These are phyloP conservation scores for Verticillium nubilum DNA, from an alignment of 2,329 filamentous ascomycete species.

Conservation along the genomic window DNA sequence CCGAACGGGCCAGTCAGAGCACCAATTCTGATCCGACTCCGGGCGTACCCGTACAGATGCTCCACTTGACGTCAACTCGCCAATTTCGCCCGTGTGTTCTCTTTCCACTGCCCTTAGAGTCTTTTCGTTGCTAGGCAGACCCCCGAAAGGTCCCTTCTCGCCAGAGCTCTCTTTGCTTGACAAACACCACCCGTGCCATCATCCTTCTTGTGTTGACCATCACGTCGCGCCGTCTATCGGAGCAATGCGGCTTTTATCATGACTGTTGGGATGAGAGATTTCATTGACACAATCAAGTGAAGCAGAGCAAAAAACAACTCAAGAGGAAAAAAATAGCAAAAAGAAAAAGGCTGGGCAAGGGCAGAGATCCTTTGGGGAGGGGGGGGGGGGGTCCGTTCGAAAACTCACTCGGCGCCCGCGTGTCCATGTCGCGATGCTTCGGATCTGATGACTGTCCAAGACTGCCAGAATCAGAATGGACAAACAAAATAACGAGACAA, in stretches of 20 bases:
- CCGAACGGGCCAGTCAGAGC: not conserved
- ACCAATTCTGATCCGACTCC: not conserved
- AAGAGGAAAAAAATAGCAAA: not conserved
- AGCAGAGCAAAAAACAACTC: not conserved
- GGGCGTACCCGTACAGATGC: not conserved
- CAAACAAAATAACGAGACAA: not conserved
- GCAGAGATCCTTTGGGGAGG: not conserved
- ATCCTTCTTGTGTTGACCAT: not conserved
- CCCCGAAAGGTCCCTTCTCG: not conserved
- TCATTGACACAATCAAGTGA: not conserved
- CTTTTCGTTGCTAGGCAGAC: not conserved
- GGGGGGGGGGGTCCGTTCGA: not conserved
- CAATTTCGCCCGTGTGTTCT: not conserved
- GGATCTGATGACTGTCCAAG: not conserved
- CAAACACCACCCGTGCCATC: not conserved
- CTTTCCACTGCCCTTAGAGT: not conserved
- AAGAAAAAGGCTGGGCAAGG: not conserved
- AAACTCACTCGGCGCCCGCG: not conserved
- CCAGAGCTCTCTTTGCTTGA: not conserved
- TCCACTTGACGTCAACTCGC: not conserved
- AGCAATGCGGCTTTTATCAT: slow-evolving; percentile 1
- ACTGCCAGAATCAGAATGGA: not conserved
- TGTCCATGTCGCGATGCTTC: not conserved
- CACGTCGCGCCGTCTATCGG: not conserved
- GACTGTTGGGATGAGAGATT: slow-evolving; percentile 1